Evolutionary conservation across 192 early-diverging fungal genomes (phyloP).

Genomic region (Coemansia sp.): DNA sequence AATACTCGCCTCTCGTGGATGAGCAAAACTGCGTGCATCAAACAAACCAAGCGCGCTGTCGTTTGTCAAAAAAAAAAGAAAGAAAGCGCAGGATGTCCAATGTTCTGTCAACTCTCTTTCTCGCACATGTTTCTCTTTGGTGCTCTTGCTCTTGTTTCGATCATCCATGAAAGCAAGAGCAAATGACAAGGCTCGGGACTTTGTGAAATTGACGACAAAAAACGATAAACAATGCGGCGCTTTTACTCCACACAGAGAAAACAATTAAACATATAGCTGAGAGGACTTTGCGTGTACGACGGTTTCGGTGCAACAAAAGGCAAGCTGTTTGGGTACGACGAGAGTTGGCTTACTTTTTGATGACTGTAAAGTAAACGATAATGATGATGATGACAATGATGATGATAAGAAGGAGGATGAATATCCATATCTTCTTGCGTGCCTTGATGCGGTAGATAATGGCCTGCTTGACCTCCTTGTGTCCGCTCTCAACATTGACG

Average conservation of each 20-base stretch:
- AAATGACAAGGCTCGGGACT: too few relatives aligned
- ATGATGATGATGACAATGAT: conserved; percentile 58
- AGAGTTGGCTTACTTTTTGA: conserved; percentile 39
- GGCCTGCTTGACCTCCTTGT: conserved; percentile 51
- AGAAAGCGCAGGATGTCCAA: not conserved
- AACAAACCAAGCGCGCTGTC: not conserved
- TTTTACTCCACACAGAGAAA: not conserved
- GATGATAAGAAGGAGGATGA: conserved; percentile 37
- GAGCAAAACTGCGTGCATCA: not conserved
- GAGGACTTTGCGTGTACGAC: not conserved
- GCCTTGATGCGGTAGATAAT: conserved; percentile 51
- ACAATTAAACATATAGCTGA: not conserved
- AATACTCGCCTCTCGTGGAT: not conserved
- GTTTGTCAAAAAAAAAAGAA: not conserved
- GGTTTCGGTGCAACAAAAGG: not conserved
- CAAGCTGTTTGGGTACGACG: not conserved
- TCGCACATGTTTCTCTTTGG: too few relatives aligned
- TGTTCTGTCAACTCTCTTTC: too few relatives aligned
- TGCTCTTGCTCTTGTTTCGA: too few relatives aligned
- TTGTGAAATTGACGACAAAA: not conserved
- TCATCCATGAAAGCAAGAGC: too few relatives aligned
- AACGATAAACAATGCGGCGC: not conserved
- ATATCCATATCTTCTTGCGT: conserved; percentile 57
- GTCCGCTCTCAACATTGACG: conserved; percentile 35
- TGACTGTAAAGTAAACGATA: conserved; percentile 55